These are phyloP conservation scores for Ambrosia hybrid DNA, from an alignment of 140 eudicot genomes.

Conservation along the genomic window DNA sequence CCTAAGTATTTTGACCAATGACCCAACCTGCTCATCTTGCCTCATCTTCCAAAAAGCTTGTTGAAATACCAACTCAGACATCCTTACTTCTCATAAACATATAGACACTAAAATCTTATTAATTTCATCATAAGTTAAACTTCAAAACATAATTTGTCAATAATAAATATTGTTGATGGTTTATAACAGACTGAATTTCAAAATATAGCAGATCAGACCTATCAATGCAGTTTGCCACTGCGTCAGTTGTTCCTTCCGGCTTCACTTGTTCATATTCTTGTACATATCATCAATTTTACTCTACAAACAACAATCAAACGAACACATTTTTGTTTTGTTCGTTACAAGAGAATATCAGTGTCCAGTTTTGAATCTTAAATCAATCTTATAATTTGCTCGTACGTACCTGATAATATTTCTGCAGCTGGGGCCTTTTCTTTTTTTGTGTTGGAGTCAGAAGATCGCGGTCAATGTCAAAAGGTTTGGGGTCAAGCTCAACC, in stretches of 20 bases:
- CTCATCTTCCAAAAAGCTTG: too few species aligned
- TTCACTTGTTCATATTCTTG: constrained; percentile 36
- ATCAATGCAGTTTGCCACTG: constrained; percentile 53
- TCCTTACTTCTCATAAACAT: neutral
- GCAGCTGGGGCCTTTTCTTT: constrained; percentile 95
- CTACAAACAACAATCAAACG: constrained; percentile 30
- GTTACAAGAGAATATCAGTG: neutral
- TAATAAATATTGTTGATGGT: neutral
- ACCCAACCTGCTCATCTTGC: too few species aligned
- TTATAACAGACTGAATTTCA: constrained; percentile 55
- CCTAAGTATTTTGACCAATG: too few species aligned
- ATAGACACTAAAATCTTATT: neutral
- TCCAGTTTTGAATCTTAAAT: neutral
- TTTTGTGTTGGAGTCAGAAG: constrained; percentile 89
- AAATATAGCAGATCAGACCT: constrained; percentile 72
- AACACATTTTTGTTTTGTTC: neutral
- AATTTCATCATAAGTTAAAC: constrained; percentile 2
- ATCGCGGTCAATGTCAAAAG: constrained; percentile 91
- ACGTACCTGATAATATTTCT: constrained; percentile 75
- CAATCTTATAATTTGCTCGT: neutral
- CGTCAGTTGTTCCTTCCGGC: constrained; percentile 27
- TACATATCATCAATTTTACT: constrained; percentile 36
- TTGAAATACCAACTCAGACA: too few species aligned
- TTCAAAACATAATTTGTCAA: neutral
- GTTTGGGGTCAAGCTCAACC: constrained; percentile 79